These are phyloP conservation scores for Mycena metata DNA, from an alignment of 768 basidiomycete species.

Conservation along the genomic window DNA sequence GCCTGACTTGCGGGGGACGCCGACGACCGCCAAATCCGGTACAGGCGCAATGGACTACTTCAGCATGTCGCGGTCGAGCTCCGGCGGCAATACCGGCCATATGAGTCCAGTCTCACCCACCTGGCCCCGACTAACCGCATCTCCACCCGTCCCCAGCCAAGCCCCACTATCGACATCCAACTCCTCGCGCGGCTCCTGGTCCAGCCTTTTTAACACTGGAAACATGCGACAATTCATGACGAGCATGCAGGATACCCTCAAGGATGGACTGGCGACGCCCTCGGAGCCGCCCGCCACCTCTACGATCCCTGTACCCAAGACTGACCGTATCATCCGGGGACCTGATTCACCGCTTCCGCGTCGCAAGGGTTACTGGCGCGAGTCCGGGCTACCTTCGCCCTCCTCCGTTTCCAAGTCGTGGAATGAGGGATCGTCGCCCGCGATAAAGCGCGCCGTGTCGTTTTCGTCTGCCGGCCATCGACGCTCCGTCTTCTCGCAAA, in stretches of 20 bases:
- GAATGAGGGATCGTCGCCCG: slow-evolving; percentile 60
- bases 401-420: slow-evolving; percentile 65
- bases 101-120: slow-evolving; percentile 60
- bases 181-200: slow-evolving; percentile 86
- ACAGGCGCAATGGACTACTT: slow-evolving; percentile 74
- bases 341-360: slow-evolving; percentile 46
- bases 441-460: slow-evolving; percentile 52
- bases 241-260: slow-evolving; percentile 67
- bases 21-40: slow-evolving; percentile 38
- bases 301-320: slow-evolving; percentile 44
- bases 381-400: slow-evolving; percentile 42
- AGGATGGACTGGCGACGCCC: slow-evolving; percentile 58
- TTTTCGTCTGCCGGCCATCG: slow-evolving; percentile 60
- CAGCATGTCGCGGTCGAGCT: slow-evolving; percentile 56
- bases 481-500: slow-evolving; percentile 58
- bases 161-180: slow-evolving; percentile 59
- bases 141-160: slow-evolving; percentile 53
- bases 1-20: slow-evolving; percentile 22
- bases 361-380: slow-evolving; percentile 43
- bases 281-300: slow-evolving; percentile 45
- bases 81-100: slow-evolving; percentile 45
- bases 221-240: slow-evolving; percentile 79
- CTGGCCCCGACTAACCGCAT: slow-evolving; percentile 64
- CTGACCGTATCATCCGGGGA: slow-evolving; percentile 39
- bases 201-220: slow-evolving; percentile 78